These are phyloP conservation scores for Suillus decipiens DNA, from an alignment of 768 basidiomycete species.

Conservation along the genomic window DNA sequence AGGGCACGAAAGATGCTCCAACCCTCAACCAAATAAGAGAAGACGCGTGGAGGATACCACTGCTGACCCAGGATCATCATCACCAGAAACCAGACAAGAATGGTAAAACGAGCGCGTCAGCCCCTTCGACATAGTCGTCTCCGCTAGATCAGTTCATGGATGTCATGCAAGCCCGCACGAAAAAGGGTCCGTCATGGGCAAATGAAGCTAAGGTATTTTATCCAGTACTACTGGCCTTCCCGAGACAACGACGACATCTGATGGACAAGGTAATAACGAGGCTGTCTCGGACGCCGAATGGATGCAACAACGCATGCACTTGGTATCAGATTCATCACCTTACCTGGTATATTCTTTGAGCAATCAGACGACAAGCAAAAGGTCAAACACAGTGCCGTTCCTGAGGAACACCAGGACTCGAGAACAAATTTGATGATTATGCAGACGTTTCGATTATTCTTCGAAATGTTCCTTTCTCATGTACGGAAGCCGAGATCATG, in stretches of 20 bases:
- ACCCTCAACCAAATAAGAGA: constrained; percentile 70
- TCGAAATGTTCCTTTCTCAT: constrained; percentile 89
- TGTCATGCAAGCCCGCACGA: constrained; percentile 63
- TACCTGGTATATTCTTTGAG: constrained; percentile 52
- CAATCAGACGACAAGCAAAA: constrained; percentile 60
- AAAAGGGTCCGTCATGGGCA: constrained; percentile 65
- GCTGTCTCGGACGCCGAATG: constrained; percentile 71
- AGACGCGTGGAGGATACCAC: constrained; percentile 41
- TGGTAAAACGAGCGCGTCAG: background rate
- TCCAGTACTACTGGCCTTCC: background rate
- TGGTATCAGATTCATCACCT: constrained; percentile 34
- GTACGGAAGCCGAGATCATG: constrained; percentile 70
- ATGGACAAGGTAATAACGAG: constrained; percentile 24
- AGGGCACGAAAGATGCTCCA: constrained; percentile 74
- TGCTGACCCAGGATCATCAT: background rate
- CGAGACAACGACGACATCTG: background rate
- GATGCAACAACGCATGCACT: constrained; percentile 65
- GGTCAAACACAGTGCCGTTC: constrained; percentile 10
- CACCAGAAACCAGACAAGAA: constrained; percentile 27
- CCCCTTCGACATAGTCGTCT: constrained; percentile 29
- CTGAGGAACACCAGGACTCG: constrained; percentile 31
- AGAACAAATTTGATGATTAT: constrained; percentile 48
- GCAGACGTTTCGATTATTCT: constrained; percentile 83
- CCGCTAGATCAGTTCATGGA: constrained; percentile 69
- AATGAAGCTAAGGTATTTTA: constrained; percentile 47